Base-by-base conservation (phyloP, 2,329 filamentous ascomycete genomes). In the Pseudogymnoascus sp. region DNA sequence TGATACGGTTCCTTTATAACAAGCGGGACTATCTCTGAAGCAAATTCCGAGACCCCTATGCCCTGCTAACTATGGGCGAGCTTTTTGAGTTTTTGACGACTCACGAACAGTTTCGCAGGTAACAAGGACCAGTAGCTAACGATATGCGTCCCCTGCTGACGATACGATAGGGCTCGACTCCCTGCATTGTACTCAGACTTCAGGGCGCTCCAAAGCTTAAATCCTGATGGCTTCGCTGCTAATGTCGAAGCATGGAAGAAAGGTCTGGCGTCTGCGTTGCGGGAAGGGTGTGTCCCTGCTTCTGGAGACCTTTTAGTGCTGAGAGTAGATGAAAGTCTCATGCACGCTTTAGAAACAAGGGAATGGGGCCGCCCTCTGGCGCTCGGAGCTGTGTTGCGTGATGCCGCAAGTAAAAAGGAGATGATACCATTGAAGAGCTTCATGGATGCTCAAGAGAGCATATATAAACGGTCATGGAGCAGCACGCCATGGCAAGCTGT, bases 151-250 rank as follows among this genome's bases (percentile, higher is more conserved):
- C 40, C 16, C 24, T 38, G 22, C 43, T 35, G 38, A 12, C 11
- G 43, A 33, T 56, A 67, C 10, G 60, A 61, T 12, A 91, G 88
- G 77, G 84, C 87, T 66, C 89, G 92, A 60, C 82, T 96, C 11
- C 87, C 90, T 11, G 93, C 91, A 4, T 85, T 96, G 53, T 96
- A 96, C 77, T 93, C 91, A 59, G 92, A 96, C 74, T 96, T 96
- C 72, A 81, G 85, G 38, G 77, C 84, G 4, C 91, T 93, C 68
- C 83, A 83, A 70, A 84, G 83, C 40, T 84, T 89, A 22, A 96
- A 96, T 72, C 90, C 91, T 1, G 91, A 96, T 74, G 91, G 91
- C 70, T 96, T 91, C 78, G 78, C 81, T 19, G 90, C 91, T 46
- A 96, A 96, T 73, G 80, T 91, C 43, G 78, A 82, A 6, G 90